Base-by-base conservation (phyloP, 2,329 filamentous ascomycete genomes). In the Septoria linicola region DNA sequence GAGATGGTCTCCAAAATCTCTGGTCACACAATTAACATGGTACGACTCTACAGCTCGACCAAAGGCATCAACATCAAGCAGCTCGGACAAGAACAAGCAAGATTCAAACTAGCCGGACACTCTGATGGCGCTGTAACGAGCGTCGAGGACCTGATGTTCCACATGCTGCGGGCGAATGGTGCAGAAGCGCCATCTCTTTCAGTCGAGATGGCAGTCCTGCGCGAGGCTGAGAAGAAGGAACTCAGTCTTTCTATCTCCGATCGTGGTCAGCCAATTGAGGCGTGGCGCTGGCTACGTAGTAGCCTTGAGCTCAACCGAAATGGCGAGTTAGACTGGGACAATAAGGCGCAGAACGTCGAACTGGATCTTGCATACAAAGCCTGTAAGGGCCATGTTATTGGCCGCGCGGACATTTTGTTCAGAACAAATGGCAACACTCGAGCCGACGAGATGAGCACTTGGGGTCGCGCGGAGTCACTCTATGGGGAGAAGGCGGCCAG, bases 391-490 rank as follows among this genome's bases (percentile, higher is more conserved):
- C 47, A 50, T 17, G 14, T 50, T 19, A n/a, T 50, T n/a, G 17
- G 17, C 2, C 23, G 17, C 6, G 13, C 17, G 27, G 13, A 27
- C 19, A 35, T 50, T 20, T 13, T 50, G n/a, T 17, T 50, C 7
- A 36, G 39, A 8, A 50, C 47, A 5, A 42, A 25, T 7, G 47
- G 47, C 19, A 50, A 50, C 23, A n/a, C 37, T 8, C 41, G 42
- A 16, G 36, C 34, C 27, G 16, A 21, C 16, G 49, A 51, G 11
- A 23, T 51, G 14, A 46, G 8, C 13, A 39, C 41, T 40, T n/a
- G 25, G 41, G 32, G 14, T 7, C 8, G 14, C 17, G 41, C 25
- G 2, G 27, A 23, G 17, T 19, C 34, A 49, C 51, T 11, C 40
- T 61, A 10, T 20, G 36, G 36, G 6, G 23, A 13, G 3, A 20